A percentile compares a stretch with the other conserved stretches of the same genome.
Conservation (phyloP, 257 asterid genomes). For the Solanum corneliomulleri region DNA sequence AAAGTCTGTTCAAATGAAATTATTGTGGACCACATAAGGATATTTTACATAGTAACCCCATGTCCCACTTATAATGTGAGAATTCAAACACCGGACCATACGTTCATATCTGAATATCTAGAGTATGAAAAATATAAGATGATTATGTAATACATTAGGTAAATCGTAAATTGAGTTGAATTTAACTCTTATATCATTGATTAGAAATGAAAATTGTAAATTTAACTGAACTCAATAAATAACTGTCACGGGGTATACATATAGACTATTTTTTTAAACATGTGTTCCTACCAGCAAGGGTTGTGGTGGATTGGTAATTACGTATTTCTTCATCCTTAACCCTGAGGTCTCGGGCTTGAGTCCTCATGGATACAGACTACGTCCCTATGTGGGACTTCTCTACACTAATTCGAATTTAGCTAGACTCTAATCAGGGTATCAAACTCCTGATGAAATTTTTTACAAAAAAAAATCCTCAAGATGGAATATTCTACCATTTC, state of each 20-base stretch:
- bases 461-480: no score
- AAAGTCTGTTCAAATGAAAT: background rate
- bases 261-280: no score
- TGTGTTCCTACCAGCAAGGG: background rate
- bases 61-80: background rate
- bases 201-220: background rate
- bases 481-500: background rate
- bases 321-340: no score
- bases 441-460: fast-evolving
- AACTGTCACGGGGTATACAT: background rate
- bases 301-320: background rate
- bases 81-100: background rate
- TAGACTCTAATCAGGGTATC: background rate
- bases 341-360: no score
- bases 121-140: background rate
- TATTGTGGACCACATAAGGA: background rate
- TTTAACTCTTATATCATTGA: background rate
- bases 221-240: background rate
- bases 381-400: background rate
- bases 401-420: no score
- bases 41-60: no score
- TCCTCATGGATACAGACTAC: background rate
- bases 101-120: background rate
- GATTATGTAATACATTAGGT: background rate
- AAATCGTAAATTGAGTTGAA: background rate